Evolutionary conservation across 129 eudicot species (phyloP).

Genomic region (Kitagawia praeruptora): DNA sequence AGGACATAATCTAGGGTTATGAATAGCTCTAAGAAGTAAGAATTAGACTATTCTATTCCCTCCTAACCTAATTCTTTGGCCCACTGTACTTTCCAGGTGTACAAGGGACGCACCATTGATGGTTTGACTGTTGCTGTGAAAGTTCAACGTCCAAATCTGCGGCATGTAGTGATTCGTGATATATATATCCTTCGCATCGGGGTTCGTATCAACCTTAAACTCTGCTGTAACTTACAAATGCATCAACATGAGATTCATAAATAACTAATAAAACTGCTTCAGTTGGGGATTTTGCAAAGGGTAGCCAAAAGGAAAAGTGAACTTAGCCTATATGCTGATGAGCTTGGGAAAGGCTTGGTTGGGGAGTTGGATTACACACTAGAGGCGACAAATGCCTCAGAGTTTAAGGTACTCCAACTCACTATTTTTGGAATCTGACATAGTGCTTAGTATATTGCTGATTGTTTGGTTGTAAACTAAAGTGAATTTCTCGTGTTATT

Average conservation of each 20-base stretch:
- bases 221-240: slow-evolving; percentile 15
- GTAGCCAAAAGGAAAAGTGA: slow-evolving; percentile 82
- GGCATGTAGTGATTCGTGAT: slow-evolving; percentile 80
- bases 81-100: slow-evolving; percentile 44
- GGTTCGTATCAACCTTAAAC: slow-evolving; percentile 51
- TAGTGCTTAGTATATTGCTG: neutral
- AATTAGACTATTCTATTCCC: neutral
- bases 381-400: slow-evolving; percentile 87
- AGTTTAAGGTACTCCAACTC: slow-evolving; percentile 51
- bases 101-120: slow-evolving; percentile 69
- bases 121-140: slow-evolving; percentile 85
- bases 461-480: neutral
- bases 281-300: slow-evolving; percentile 76
- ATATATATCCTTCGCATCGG: slow-evolving; percentile 87
- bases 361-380: slow-evolving; percentile 92
- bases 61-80: neutral
- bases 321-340: slow-evolving; percentile 89
- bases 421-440: neutral
- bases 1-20: neutral
- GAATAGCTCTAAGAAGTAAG: neutral
- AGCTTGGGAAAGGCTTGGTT: slow-evolving; percentile 87
- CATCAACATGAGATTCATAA: slow-evolving; percentile 15
- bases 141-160: slow-evolving; percentile 95
- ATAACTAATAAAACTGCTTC: slow-evolving; percentile 29
- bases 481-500: neutral